Base-by-base conservation (phyloP, 1,139 yeast genomes). In the Yamadazyma mexicana region DNA sequence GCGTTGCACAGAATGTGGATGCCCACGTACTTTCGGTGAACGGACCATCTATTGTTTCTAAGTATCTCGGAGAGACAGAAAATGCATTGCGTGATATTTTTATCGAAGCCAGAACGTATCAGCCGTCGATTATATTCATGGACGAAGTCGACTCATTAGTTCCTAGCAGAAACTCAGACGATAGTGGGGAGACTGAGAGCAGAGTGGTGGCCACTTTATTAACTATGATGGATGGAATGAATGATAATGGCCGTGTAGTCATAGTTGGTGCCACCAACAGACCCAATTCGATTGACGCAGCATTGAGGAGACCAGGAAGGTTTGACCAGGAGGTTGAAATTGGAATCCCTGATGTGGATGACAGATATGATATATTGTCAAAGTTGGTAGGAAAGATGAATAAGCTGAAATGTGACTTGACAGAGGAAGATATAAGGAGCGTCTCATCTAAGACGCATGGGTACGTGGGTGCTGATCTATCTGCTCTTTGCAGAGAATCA, bases 61-160 rank as follows among this genome's bases (percentile, higher is more conserved):
- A 89, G 57, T 92, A 91, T 55, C 64, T 89, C 31, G 98, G 98
- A 3, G 98, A 91, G 54, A 89, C 98, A 0, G 98, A 92, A 58
- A 79, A 81, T 44, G 83, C 89, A 11, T 65, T 92, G 11, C 68
- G 96, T 43, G 86, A 78, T n/a, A 75, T 86, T 17, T 92, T 92
- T 56, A 75, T 76, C 14, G 98, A 92, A 57, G 98, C 98, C 0
- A 68, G 79, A 38, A 76, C 76, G 52, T 89, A 75, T 55, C 96
- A 91, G 52, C 98, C 98, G 0, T 69, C 95, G 1, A 81, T 92
- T 25, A 77, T 92, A 4, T 80, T 92, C 51, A 81, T 92, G 60
- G 98, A 92, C 62, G 98, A 92, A 56, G 81, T 92, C 28, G 98
- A 92, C 57, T 87, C 96, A 0, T 63, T 92, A 28, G 95, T 88